These are phyloP conservation scores for Lagenidium giganteum DNA, from an alignment of 352 stramenopile genomes.

Conservation along the genomic window DNA sequence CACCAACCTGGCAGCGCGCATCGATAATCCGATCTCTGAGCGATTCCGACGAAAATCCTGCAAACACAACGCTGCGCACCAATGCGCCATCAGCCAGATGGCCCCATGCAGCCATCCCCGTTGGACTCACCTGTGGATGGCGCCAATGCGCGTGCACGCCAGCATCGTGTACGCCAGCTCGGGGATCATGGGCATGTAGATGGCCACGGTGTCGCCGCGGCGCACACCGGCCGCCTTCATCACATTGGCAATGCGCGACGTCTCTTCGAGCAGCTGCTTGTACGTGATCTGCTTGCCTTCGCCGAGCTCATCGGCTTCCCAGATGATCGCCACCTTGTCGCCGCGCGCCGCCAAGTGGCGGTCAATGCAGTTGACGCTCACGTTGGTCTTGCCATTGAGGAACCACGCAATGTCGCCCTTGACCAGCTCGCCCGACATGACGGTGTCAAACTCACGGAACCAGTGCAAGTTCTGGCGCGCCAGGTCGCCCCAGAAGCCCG, in stretches of 20 bases:
- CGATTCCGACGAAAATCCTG: constrained; percentile 92
- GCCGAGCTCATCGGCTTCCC: constrained; percentile 96
- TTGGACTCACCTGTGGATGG: constrained; percentile 72
- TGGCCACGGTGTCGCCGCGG: constrained; percentile 93
- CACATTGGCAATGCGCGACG: constrained; percentile 94
- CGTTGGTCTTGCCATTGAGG: constrained; percentile 92
- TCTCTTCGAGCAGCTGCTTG: constrained; percentile 82
- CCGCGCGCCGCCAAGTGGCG: constrained; percentile 78
- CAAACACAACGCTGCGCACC: constrained; percentile 92
- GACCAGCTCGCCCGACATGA: constrained; percentile 78
- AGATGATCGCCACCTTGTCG: constrained; percentile 95
- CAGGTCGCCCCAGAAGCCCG: constrained; percentile 89
- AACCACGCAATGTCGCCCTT: constrained; percentile 96
- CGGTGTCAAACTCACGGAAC: constrained; percentile 91
- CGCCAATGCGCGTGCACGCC: constrained; percentile 96
- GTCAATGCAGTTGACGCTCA: constrained; percentile 95
- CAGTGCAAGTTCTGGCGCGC: constrained; percentile 90
- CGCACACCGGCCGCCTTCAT: constrained; percentile 86
- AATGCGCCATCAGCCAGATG: not conserved
- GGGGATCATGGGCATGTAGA: constrained; percentile 99
- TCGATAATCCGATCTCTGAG: constrained; percentile 94
- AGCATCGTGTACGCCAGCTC: constrained; percentile 98
- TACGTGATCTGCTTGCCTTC: constrained; percentile 89
- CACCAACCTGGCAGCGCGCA: constrained; percentile 49
- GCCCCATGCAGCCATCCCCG: not conserved